Evolutionary conservation across 352 stramenopile species (phyloP), one percentile per base, ranked within the genome.

Genomic region (Pythium dissotocum): DNA sequence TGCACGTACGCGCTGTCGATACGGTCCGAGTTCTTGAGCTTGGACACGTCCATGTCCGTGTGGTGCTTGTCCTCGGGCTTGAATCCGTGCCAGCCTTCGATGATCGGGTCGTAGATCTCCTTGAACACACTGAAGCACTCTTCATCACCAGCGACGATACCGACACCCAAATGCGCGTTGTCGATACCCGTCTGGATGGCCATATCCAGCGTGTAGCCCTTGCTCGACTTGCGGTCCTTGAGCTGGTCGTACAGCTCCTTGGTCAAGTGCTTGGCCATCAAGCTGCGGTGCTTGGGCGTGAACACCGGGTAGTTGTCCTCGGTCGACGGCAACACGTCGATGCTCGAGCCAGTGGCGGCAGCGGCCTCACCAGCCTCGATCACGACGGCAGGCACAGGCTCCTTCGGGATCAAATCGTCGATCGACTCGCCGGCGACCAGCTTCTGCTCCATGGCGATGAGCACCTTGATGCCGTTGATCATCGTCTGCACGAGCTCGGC

Each of bases 391-490:
- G 80, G 40, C 1, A 64, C 76, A 0, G 70, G 44, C 53, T 92
- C 87, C 28, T 79, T 88, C 4, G 85, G 85, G 49, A 95, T 84
- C 16, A 95, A 51, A 21, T 80, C 83, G 69, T 90, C 82, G 57
- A 92, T 90, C 1, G 73, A 72, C 58, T 89, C 81, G 1, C 84
- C 83, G 16, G 81, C 81, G 48, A 85, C 76, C 28, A 93, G 70
- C 66, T 94, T 93, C 65, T 97, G 89, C 77, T 98, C 91, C 80
- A 96, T 91, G 40, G 77, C 77, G 68, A 96, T 95, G 48, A 97
- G 80, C 58, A 90, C 53, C 70, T 91, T 82, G 71, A 97, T 89
- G 61, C 89, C 89, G 61, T 94, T 82, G 71, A 96, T 91, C 75
- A 97, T 91, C 48, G 88, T 92, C 63, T 82, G 82, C 65, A 97